Percentiles rank a stretch among this genome's conserved stretches.
phyloP scores from a whole-genome alignment of 495 filamentous ascomycete genomes.

The Xylaria palmicola region DNA sequence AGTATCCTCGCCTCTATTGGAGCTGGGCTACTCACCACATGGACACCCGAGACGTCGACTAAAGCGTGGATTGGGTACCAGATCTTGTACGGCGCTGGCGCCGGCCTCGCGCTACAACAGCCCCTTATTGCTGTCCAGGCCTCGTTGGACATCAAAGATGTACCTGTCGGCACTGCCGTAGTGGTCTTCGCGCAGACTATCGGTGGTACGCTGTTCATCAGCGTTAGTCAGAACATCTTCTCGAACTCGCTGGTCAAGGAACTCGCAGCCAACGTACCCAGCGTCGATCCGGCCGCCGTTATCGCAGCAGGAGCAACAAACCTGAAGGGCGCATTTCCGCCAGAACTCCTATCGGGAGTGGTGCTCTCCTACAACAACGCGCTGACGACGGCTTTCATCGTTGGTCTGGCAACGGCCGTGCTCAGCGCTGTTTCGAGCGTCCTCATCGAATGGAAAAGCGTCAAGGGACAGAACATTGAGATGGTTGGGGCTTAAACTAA shows the following conservation, averaged over 20 bases:
- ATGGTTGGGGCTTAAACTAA: no score
- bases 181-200: conserved; percentile 71
- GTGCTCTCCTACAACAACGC: no score
- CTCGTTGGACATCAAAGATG: conserved; percentile 55
- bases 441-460: no score
- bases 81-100: conserved; percentile 63
- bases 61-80: conserved; percentile 78
- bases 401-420: no score
- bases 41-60: conserved; percentile 52
- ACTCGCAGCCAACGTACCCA: conserved; percentile 49
- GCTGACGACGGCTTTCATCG: no score
- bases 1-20: conserved; percentile 59
- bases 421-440: no score
- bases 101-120: conserved; percentile 67
- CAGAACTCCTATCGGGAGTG: no score
- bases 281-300: conserved; percentile 1
- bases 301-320: conserved; percentile 22
- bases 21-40: conserved; percentile 68
- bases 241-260: conserved; percentile 63
- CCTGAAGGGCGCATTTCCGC: no score
- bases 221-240: conserved; percentile 73
- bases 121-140: conserved; percentile 65
- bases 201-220: conserved; percentile 68
- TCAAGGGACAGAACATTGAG: no score
- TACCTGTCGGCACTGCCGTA: conserved; percentile 62